These are phyloP conservation scores for Rosa lucieae DNA, from an alignment of 306 rosid genomes.

Conservation along the genomic window DNA sequence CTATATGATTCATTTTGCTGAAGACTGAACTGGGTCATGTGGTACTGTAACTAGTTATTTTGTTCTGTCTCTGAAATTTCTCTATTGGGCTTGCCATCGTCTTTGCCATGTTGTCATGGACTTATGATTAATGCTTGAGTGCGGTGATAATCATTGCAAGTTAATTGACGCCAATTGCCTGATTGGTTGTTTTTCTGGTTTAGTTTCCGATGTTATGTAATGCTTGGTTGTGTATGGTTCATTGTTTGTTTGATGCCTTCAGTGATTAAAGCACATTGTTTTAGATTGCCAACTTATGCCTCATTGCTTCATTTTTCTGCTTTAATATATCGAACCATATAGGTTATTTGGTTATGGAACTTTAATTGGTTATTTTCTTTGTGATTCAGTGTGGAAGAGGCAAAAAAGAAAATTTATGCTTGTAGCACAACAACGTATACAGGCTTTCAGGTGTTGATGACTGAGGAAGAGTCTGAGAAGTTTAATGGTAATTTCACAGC, in stretches of 20 bases:
- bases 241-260: neutral
- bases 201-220: neutral
- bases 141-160: neutral
- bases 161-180: neutral
- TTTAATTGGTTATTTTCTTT: neutral
- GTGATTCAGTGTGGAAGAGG: conserved; percentile 73
- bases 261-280: neutral
- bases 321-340: neutral
- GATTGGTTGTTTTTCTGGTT: neutral
- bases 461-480: conserved; percentile 81
- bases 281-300: neutral
- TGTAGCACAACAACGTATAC: conserved; percentile 81
- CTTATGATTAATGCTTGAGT: neutral
- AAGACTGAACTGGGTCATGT: neutral
- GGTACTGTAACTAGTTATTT: neutral
- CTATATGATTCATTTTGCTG: neutral
- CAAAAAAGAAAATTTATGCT: conserved; percentile 80
- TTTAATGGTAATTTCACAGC: conserved; percentile 52
- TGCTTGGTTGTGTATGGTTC: neutral
- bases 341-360: neutral
- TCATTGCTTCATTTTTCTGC: neutral
- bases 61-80: neutral
- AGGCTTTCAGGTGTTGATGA: conserved; percentile 80
- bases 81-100: neutral
- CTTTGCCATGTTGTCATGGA: neutral